Evolutionary conservation across 176 grass and related monocot species (phyloP).

Genomic region (Aegilops sharonensis): DNA sequence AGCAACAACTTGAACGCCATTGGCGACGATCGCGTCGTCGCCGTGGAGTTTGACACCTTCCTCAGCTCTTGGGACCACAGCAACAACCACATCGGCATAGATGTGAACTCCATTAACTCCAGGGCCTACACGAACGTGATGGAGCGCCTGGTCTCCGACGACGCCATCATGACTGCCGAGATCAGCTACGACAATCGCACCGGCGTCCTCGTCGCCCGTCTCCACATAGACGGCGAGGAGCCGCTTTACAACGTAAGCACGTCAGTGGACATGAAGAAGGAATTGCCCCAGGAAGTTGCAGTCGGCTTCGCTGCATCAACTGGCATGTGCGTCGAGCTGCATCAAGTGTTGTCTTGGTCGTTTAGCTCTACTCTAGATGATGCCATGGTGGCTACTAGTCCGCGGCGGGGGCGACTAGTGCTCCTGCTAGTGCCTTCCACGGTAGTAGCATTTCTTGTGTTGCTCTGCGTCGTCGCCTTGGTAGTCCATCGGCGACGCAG

Average conservation of each 20-base stretch:
- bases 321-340: neutral
- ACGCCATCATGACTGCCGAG: neutral
- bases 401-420: neutral
- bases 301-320: slow-evolving; percentile 33
- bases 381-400: neutral
- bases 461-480: neutral
- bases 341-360: slow-evolving; percentile 15
- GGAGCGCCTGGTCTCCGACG: neutral
- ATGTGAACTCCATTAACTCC: slow-evolving; percentile 21
- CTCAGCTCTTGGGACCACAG: fast-evolving
- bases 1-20: neutral
- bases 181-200: neutral
- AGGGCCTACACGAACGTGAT: neutral
- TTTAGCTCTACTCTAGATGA: neutral
- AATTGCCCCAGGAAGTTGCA: neutral
- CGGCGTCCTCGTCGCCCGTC: neutral
- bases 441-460: neutral
- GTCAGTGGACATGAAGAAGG: neutral
- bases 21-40: neutral
- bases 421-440: neutral
- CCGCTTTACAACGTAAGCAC: neutral
- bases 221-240: neutral
- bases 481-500: neutral
- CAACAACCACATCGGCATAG: slow-evolving; percentile 22
- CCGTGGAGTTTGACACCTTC: slow-evolving; percentile 14